Evolutionary conservation across 257 asterid genomes (phyloP), one percentile per base, ranked within the genome.

Genomic region (Nyctanthes arbortristis): DNA sequence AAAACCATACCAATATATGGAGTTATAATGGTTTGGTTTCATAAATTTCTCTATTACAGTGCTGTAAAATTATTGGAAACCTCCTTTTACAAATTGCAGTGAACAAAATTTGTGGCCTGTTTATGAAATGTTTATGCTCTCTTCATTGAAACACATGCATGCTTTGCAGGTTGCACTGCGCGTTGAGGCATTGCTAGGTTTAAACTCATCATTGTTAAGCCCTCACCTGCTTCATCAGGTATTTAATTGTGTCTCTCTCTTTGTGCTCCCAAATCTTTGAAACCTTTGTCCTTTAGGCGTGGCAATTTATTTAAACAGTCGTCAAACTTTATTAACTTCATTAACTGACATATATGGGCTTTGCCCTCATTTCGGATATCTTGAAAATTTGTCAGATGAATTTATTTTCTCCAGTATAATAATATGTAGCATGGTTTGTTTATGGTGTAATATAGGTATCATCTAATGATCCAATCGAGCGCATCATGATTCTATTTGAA

Each of bases 81-180:
- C 57, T 67, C 30, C 36, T 74, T 57, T 37, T 58, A 69, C 45
- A 40, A 34, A 30, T 59, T 60, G 37, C 35, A 60, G 31, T 36
- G 7, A 35, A 33, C 52, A 34, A n/a, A 55, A 18, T 24, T 6
- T n/a, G n/a, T 61, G 31, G 4, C 45, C 43, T 60, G 36, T 71
- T 34, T 35, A 20, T 43, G 35, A 16, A 7, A 34, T 1, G 33
- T 62, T 45, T 59, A 29, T 69, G 63, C 73, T 66, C 67, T 61
- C 43, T 63, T 65, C 61, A 28, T 64, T 64, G 33, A 30, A 22
- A 49, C 63, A 29, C 65, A 60, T 60, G 37, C 73, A 70, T 71
- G 73, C 16, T 57, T 66, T 80, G 81, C 87, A 87, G 93, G 88
- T 83, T 83, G 94, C 87, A n/a, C 35, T 87, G 75, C 87, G 83